phyloP scores from a whole-genome alignment of 192 early-diverging fungal species.

The Cladochytrium replicatum region DNA sequence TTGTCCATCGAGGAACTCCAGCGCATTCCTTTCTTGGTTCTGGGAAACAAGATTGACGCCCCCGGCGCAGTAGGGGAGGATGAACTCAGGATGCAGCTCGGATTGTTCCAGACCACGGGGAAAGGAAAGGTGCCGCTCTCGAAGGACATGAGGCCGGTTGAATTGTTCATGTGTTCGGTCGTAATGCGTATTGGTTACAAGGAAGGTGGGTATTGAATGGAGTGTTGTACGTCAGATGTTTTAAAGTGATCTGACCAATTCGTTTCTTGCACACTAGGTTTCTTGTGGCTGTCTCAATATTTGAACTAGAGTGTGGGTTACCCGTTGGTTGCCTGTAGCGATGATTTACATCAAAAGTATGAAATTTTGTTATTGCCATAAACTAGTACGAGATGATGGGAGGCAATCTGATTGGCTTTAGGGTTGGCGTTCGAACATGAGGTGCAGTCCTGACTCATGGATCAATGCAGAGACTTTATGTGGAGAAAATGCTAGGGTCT shows the following conservation, averaged over 20 bases:
- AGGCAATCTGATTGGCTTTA: too few relatives aligned
- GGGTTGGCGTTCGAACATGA: too few relatives aligned
- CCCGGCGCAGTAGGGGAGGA: constrained; percentile 89
- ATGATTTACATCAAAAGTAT: too few relatives aligned
- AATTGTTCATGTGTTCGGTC: constrained; percentile 99
- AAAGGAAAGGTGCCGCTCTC: constrained; percentile 87
- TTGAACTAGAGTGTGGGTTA: too few relatives aligned
- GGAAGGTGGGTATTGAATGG: constrained; percentile 53
- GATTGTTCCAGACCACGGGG: constrained; percentile 95
- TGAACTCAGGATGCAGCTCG: constrained; percentile 72
- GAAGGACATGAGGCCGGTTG: constrained; percentile 90
- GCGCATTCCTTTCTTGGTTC: constrained; percentile 86
- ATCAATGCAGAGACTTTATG: too few relatives aligned
- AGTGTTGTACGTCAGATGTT: background rate
- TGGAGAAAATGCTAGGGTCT: too few relatives aligned
- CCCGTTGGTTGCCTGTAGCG: too few relatives aligned
- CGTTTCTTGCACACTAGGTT: constrained; percentile 8
- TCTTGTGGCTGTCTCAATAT: constrained; percentile 38
- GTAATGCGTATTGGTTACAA: constrained; percentile 98
- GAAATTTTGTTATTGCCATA: too few relatives aligned
- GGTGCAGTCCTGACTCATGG: too few relatives aligned
- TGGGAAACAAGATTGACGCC: constrained; percentile 99
- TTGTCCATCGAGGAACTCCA: constrained; percentile 89
- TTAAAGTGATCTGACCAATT: background rate
- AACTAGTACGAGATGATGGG: too few relatives aligned